Evolutionary conservation across 345 rosid genomes (phyloP).

Genomic region (Cardamine occulta): DNA sequence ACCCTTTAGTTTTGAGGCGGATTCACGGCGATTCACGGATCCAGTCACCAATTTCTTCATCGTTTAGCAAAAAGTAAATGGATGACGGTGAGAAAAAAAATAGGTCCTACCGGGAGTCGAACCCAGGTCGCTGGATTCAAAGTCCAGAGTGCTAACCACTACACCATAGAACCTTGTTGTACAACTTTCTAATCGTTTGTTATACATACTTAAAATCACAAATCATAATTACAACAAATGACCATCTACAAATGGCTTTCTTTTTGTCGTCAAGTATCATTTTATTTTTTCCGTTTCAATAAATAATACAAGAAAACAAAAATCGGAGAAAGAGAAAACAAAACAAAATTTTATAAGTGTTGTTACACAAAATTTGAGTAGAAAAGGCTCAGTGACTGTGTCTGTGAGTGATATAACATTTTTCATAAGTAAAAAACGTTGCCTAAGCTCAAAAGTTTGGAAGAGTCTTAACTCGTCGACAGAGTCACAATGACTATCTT

Average conservation of each 20-base stretch:
- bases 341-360: background rate
- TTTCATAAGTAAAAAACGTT: slow-evolving; percentile 9
- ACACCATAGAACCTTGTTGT: slow-evolving; percentile 80
- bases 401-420: background rate
- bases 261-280: background rate
- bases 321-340: background rate
- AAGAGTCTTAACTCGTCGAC: background rate
- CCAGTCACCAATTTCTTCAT: background rate
- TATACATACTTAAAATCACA: background rate
- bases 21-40: background rate
- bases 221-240: background rate
- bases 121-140: slow-evolving; percentile 99
- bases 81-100: background rate
- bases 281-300: background rate
- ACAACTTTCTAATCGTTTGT: background rate
- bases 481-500: slow-evolving; percentile 27
- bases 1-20: background rate
- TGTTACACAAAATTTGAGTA: slow-evolving; percentile 27
- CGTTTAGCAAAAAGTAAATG: background rate
- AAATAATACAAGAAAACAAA: background rate
- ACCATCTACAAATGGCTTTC: background rate
- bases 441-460: slow-evolving; percentile 13
- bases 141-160: slow-evolving; percentile 99
- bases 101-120: slow-evolving; percentile 97
- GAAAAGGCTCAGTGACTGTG: background rate